Percentiles rank a stretch among this genome's conserved stretches.
Conservation (phyloP, 1,284 basidiomycete genomes). For the Leccinum subspadiceum region DNA sequence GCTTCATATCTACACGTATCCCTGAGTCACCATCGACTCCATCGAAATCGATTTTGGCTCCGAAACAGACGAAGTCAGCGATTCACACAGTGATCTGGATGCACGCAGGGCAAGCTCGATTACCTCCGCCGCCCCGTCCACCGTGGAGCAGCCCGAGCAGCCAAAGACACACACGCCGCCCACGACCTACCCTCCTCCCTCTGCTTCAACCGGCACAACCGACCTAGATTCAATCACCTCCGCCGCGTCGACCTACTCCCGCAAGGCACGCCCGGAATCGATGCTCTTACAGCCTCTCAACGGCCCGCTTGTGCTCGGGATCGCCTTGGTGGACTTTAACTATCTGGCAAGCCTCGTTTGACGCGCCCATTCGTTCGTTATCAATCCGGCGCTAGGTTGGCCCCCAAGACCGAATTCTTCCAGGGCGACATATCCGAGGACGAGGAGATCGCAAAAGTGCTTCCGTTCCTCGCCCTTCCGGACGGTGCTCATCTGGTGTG, state of each 20-base stretch:
- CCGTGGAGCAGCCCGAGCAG: constrained; percentile 19
- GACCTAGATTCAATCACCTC: constrained; percentile 62
- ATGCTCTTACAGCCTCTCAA: constrained; percentile 56
- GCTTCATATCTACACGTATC: too few relatives aligned
- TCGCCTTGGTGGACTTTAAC: constrained; percentile 89
- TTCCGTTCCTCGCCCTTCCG: constrained; percentile 97
- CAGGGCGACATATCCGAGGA: constrained; percentile 72
- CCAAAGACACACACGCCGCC: constrained; percentile 31
- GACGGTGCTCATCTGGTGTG: constrained; percentile 92
- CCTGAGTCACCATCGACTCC: constrained; percentile 33
- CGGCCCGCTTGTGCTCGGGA: constrained; percentile 72
- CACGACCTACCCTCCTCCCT: constrained; percentile 54
- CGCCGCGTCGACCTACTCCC: constrained; percentile 61
- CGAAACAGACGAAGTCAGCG: constrained; percentile 51
- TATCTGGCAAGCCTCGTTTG: constrained; percentile 61
- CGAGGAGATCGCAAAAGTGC: constrained; percentile 75
- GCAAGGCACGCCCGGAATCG: constrained; percentile 76
- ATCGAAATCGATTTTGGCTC: constrained; percentile 54
- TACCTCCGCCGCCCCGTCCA: constrained; percentile 50
- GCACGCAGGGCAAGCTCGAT: constrained; percentile 42
- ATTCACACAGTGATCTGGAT: constrained; percentile 36
- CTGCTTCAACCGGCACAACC: constrained; percentile 40
- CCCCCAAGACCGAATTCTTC: constrained; percentile 82
- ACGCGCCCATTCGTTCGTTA: constrained; percentile 11
- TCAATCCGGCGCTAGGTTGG: constrained; percentile 62